phyloP scores from a whole-genome alignment of 768 basidiomycete genomes.

The Phanerochaete carnosa region DNA sequence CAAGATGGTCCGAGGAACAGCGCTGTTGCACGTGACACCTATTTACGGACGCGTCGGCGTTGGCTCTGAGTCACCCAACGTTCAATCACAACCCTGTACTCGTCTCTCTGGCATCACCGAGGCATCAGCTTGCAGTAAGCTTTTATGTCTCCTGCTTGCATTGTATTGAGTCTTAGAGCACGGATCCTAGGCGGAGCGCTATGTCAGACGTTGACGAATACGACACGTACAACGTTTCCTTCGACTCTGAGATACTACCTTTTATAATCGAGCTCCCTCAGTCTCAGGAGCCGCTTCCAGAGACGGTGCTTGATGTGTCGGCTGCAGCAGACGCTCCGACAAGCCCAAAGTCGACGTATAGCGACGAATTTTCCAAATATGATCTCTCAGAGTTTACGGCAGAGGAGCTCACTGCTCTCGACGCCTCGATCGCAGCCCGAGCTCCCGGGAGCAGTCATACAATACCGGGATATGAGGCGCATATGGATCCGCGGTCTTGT shows the following conservation, averaged over 20 bases:
- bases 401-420: slow-evolving; percentile 51
- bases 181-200: background rate
- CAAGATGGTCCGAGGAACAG: no score
- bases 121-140: background rate
- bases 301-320: background rate
- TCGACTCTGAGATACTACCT: slow-evolving; percentile 15
- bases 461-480: background rate
- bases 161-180: background rate
- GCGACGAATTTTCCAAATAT: slow-evolving; percentile 46
- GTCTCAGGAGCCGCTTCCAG: background rate
- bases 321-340: background rate
- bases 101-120: background rate
- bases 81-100: background rate
- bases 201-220: slow-evolving; percentile 23
- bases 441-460: no score
- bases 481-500: background rate
- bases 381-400: slow-evolving; percentile 55
- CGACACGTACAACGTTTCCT: slow-evolving; percentile 18
- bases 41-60: background rate
- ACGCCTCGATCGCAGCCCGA: slow-evolving; percentile 28
- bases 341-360: slow-evolving; percentile 7
- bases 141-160: background rate
- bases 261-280: slow-evolving; percentile 13
- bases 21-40: background rate
- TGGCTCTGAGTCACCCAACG: background rate